These are phyloP conservation scores for Calonectria crousiana DNA, from an alignment of 2,329 filamentous ascomycete genomes.

Conservation along the genomic window DNA sequence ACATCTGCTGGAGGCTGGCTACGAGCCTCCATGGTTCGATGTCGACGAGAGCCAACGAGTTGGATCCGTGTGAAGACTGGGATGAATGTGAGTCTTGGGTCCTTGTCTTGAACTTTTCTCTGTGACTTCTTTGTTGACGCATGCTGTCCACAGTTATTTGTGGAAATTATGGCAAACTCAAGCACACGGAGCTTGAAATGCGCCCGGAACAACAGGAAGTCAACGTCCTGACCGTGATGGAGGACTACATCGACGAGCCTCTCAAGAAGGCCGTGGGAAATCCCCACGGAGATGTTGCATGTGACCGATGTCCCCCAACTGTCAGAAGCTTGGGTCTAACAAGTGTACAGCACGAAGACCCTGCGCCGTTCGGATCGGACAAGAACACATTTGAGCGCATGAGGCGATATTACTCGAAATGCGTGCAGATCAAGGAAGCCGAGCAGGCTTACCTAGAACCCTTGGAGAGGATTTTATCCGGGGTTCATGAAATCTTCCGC, in stretches of 20 bases:
- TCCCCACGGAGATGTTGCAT: neutral
- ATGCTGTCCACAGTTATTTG: slow-evolving; percentile 15
- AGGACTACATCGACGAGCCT: neutral
- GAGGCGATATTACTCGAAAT: slow-evolving; percentile 22
- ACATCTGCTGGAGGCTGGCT: slow-evolving; percentile 12
- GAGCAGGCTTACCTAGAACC: neutral
- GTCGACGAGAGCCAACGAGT: neutral
- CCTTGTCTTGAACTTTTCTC: neutral
- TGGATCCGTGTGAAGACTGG: slow-evolving; percentile 32
- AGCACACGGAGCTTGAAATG: neutral
- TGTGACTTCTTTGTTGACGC: neutral
- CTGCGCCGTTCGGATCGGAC: neutral
- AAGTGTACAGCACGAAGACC: neutral
- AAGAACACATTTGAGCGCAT: neutral
- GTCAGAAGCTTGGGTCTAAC: neutral
- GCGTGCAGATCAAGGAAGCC: neutral
- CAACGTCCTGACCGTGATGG: neutral
- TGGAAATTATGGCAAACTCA: slow-evolving; percentile 16
- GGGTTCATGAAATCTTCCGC: slow-evolving; percentile 18
- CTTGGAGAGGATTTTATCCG: slow-evolving; percentile 15
- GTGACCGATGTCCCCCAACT: neutral
- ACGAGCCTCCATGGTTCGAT: slow-evolving; percentile 4
- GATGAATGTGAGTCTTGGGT: slow-evolving; percentile 26
- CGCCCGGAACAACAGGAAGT: neutral
- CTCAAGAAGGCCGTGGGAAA: neutral